These are phyloP conservation scores for Solanum neorickii DNA, from an alignment of 257 asterid species.

Conservation along the genomic window DNA sequence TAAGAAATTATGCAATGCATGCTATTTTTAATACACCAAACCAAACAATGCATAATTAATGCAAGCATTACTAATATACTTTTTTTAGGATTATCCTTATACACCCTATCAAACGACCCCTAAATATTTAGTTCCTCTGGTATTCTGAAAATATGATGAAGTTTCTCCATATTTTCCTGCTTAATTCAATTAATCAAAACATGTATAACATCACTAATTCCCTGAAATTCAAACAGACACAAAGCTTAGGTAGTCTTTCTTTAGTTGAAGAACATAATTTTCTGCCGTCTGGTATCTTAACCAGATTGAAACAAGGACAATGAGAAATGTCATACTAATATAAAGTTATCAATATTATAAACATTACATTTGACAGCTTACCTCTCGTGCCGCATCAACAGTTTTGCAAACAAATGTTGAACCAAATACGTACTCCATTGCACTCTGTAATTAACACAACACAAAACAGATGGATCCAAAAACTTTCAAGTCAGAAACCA, in stretches of 20 bases:
- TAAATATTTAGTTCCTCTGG: not conserved
- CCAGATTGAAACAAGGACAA: not conserved
- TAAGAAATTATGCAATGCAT: not conserved
- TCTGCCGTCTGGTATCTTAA: not conserved
- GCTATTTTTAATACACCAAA: not conserved
- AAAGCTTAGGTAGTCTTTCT: not conserved
- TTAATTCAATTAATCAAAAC: not conserved
- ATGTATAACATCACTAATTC: not conserved
- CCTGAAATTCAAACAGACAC: not conserved
- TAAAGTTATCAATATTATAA: not conserved
- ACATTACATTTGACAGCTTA: conserved; percentile 7
- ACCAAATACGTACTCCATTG: conserved; percentile 94
- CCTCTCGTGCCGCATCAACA: conserved; percentile 76
- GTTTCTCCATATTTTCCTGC: not conserved
- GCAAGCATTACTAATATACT: not conserved
- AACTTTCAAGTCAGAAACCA: not conserved
- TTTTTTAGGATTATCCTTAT: not conserved
- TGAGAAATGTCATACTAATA: not conserved
- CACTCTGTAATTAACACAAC: conserved; percentile 51
- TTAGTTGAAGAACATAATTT: not conserved
- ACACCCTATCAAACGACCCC: not conserved
- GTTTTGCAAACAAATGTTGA: conserved; percentile 96
- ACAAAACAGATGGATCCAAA: not conserved
- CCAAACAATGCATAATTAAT: not conserved
- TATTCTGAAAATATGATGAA: not conserved